Percentiles rank a stretch among this genome's conserved stretches.
Conservation (phyloP, 345 rosid species). For the Aegle marmelos region DNA sequence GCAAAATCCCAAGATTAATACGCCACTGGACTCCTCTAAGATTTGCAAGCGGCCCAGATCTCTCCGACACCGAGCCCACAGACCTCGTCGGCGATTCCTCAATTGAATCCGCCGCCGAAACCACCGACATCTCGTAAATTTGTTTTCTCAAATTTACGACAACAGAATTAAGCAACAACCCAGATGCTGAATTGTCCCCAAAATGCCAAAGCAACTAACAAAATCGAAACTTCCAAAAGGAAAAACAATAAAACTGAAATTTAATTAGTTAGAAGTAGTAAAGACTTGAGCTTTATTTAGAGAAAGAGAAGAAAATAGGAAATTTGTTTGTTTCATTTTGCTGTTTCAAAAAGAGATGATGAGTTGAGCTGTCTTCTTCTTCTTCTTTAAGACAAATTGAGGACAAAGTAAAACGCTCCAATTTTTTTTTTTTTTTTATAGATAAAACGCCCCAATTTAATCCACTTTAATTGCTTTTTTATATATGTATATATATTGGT, state of each 20-base stretch:
- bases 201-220: not conserved
- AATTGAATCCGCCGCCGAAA: not conserved
- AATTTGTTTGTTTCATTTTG: constrained; percentile 1
- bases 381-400: not conserved
- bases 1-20: constrained; percentile 75
- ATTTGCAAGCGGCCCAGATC: constrained; percentile 33
- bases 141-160: not conserved
- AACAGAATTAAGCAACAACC: not conserved
- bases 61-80: not conserved
- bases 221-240: not conserved
- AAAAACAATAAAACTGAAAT: not conserved
- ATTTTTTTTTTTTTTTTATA: too few species aligned
- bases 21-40: constrained; percentile 92
- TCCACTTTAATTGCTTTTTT: not conserved
- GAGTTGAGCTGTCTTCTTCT: constrained; percentile 7
- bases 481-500: too few species aligned
- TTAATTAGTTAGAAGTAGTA: not conserved
- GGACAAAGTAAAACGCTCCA: not conserved
- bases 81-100: constrained; percentile 8
- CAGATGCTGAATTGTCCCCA: not conserved
- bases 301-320: not conserved
- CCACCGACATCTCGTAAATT: not conserved
- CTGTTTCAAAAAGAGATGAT: not conserved
- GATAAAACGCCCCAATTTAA: not conserved
- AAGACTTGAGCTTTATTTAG: not conserved